Evolutionary conservation across 345 rosid genomes (phyloP).

Genomic region (Boechera retrofracta): DNA sequence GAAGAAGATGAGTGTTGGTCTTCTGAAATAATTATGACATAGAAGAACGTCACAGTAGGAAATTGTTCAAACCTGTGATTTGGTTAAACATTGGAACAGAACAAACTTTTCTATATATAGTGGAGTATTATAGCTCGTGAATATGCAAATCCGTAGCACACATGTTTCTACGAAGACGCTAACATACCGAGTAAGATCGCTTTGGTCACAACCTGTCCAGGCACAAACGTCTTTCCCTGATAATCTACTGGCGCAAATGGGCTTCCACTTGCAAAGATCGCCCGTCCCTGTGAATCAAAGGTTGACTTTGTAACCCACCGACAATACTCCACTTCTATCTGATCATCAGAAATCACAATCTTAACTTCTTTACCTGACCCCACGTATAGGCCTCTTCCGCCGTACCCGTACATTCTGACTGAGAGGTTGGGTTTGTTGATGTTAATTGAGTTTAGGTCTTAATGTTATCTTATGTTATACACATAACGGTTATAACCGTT

Average conservation of each 20-base stretch:
- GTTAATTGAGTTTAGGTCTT: too few species aligned
- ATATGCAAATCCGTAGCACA: too few species aligned
- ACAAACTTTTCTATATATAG: not conserved
- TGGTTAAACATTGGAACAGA: not conserved
- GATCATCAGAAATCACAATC: conserved; percentile 8
- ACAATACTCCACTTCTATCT: conserved; percentile 12
- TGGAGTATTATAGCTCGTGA: not conserved
- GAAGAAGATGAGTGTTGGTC: not conserved
- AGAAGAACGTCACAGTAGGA: not conserved
- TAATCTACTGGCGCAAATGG: conserved; percentile 83
- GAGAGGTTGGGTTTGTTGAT: conserved; percentile 85
- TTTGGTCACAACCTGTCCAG: conserved; percentile 75
- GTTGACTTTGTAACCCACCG: conserved; percentile 3
- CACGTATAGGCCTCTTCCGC: conserved; percentile 94
- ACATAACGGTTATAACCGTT: too few species aligned
- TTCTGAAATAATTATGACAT: not conserved
- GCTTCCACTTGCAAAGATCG: conserved; percentile 94
- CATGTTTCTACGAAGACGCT: too few species aligned
- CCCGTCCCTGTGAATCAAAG: conserved; percentile 69
- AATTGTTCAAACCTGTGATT: not conserved
- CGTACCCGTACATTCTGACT: conserved; percentile 77
- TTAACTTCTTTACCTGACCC: conserved; percentile 65
- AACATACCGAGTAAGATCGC: not conserved
- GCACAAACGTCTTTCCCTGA: conserved; percentile 63
- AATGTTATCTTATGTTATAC: too few species aligned